Base-by-base conservation (phyloP, 2,329 filamentous ascomycete species). In the Penicillium hesseltinei region DNA sequence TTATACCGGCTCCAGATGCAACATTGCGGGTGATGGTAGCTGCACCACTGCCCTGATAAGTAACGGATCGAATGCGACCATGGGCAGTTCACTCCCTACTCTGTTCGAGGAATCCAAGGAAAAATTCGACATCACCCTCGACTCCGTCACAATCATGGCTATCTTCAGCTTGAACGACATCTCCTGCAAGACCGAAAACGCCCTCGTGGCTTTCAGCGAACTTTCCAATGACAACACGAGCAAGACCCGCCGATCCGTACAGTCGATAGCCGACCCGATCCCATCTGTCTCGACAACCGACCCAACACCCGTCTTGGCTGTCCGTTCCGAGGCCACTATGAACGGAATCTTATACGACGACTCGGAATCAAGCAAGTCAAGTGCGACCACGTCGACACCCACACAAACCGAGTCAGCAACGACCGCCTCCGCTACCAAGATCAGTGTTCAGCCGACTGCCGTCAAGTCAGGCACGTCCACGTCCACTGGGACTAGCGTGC, bases 111-210 rank as follows among this genome's bases (percentile, higher is more conserved):
- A 82, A 45, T 84, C 89, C 0, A 75, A 84, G 58, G 69, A 76
- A 23, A 89, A 90, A 64, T 97, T 90, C 75, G 87, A 86, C 3
- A 84, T 99, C 45, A 84, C 90, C 0, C 82, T 99, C 0, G 85
- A 89, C 44, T 81, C 84, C 4, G 84, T 84, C 0, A 81, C 81
- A 8, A 84, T 97, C 51, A 77, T 96, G 54, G 85, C 87, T 1
- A 84, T 91, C 47, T 90, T 97, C 73, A 93, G 89, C 67, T 77
- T 82, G 6, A 84, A 83, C 33, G 88, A 88, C 62, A 79, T 96
- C 17, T 92, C 89, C 54, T 99, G 94, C 73, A 85, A 85, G 9
- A 85, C 88, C 0, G 89, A 97, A 72, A 97, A 97, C 67, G 88
- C 91, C 0, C 81, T 99, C 4, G 88, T 97, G 17, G 91, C 90